These are phyloP conservation scores for Apiotrichum domesticum DNA, from an alignment of 1,284 basidiomycete species.

Conservation along the genomic window DNA sequence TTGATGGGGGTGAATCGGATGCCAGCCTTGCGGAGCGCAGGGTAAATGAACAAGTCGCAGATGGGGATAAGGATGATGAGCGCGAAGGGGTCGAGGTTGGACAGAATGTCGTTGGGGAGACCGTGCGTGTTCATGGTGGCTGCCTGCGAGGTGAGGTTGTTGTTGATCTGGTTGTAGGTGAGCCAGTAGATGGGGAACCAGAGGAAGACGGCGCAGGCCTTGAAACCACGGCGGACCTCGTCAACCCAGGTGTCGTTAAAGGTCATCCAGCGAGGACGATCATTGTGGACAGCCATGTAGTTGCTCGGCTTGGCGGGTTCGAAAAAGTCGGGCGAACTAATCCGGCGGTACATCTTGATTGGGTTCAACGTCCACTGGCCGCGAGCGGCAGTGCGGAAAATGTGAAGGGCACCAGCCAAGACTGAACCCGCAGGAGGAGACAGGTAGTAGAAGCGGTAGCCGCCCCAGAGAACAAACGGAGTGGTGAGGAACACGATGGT, in stretches of 20 bases:
- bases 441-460: constrained; percentile 42
- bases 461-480: constrained; percentile 44
- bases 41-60: constrained; percentile 16
- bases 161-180: constrained; percentile 48
- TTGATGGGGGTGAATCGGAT: constrained; percentile 16
- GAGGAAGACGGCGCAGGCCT: constrained; percentile 48
- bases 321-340: not conserved
- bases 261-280: constrained; percentile 17
- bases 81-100: constrained; percentile 3
- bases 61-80: constrained; percentile 4
- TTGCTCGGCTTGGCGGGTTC: constrained; percentile 17
- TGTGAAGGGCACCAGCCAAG: constrained; percentile 34
- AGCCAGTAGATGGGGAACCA: constrained; percentile 25
- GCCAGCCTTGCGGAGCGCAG: constrained; percentile 8
- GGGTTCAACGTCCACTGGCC: not conserved
- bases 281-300: constrained; percentile 1
- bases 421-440: constrained; percentile 48
- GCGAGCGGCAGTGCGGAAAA: constrained; percentile 12
- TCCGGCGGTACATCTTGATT: not conserved
- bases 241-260: constrained; percentile 50
- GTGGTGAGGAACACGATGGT: constrained; percentile 48
- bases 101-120: constrained; percentile 13
- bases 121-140: constrained; percentile 42
- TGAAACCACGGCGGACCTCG: constrained; percentile 44
- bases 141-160: constrained; percentile 18